Conservation (phyloP, 164 flowering plant species). For the Magnolia sinica region DNA sequence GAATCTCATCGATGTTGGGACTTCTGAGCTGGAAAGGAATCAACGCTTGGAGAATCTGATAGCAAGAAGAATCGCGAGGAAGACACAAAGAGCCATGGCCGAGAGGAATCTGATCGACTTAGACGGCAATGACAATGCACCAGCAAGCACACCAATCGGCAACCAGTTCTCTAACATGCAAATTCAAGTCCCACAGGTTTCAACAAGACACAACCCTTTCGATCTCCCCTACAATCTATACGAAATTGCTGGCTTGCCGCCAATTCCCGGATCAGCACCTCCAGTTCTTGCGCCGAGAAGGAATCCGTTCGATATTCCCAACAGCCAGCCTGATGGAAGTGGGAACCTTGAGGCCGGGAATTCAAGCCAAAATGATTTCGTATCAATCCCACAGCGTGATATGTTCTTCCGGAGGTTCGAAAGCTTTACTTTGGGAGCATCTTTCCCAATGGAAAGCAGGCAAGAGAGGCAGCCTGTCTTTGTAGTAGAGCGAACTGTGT, state of each 20-base stretch:
- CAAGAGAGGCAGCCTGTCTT: constrained; percentile 62
- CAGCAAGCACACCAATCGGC: neutral
- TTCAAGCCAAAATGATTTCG: constrained; percentile 52
- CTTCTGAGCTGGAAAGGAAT: constrained; percentile 82
- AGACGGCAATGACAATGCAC: constrained; percentile 45
- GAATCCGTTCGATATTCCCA: constrained; percentile 91
- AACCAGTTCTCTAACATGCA: constrained; percentile 19
- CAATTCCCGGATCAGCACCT: constrained; percentile 37
- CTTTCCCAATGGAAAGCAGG: constrained; percentile 41
- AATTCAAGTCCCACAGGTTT: constrained; percentile 51
- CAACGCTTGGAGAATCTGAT: constrained; percentile 78
- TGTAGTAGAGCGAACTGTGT: constrained; percentile 42
- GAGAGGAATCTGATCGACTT: constrained; percentile 85
- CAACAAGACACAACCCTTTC: constrained; percentile 65
- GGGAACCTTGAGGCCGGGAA: constrained; percentile 56
- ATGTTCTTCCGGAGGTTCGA: constrained; percentile 60
- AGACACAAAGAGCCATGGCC: constrained; percentile 34
- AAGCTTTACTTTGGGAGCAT: constrained; percentile 64
- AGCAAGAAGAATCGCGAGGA: constrained; percentile 68
- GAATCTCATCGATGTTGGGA: constrained; percentile 82
- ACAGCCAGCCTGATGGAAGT: constrained; percentile 66
- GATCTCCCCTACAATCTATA: constrained; percentile 57
- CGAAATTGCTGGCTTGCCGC: constrained; percentile 45
- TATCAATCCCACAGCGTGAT: constrained; percentile 44
- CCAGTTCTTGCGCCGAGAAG: constrained; percentile 44